A percentile compares a stretch with the other conserved stretches of the same genome.
Conservation (phyloP, 106 monocot genomes). For the Dendrobium chrysotoxum region DNA sequence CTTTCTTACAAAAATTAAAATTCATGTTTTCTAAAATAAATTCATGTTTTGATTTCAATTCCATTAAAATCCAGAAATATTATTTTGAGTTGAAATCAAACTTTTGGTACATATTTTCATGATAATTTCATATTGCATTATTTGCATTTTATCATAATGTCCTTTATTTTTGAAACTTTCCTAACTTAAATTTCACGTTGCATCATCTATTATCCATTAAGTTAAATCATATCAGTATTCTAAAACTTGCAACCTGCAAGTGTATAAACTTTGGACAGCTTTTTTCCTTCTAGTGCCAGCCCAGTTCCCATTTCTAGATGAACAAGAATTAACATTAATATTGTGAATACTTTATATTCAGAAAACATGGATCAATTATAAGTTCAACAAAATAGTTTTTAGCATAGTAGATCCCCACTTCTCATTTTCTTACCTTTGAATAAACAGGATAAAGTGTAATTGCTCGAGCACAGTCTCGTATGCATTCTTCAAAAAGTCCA, state of each 20-base stretch:
- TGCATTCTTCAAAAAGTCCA: constrained; percentile 5
- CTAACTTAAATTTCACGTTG: no score
- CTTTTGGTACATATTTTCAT: no score
- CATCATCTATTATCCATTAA: no score
- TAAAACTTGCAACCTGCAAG: neutral
- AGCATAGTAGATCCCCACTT: neutral
- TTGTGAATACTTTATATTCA: neutral
- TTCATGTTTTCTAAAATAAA: no score
- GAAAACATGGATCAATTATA: neutral
- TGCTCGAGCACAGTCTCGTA: constrained; percentile 7
- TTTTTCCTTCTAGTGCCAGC: neutral
- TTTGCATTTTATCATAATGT: no score
- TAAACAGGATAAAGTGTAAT: constrained; percentile 6
- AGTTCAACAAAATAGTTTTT: neutral
- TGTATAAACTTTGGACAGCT: neutral
- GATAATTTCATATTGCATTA: no score
- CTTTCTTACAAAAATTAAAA: no score
- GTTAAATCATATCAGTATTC: neutral
- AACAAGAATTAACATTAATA: neutral
- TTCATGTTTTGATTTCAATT: no score
- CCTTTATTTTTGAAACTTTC: no score
- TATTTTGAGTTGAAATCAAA: no score
- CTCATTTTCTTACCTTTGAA: constrained; percentile 7
- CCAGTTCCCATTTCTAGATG: neutral
- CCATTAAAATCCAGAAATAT: no score